phyloP scores from a whole-genome alignment of 73 alveolate genomes.

The Paramecium sonneborni region DNA sequence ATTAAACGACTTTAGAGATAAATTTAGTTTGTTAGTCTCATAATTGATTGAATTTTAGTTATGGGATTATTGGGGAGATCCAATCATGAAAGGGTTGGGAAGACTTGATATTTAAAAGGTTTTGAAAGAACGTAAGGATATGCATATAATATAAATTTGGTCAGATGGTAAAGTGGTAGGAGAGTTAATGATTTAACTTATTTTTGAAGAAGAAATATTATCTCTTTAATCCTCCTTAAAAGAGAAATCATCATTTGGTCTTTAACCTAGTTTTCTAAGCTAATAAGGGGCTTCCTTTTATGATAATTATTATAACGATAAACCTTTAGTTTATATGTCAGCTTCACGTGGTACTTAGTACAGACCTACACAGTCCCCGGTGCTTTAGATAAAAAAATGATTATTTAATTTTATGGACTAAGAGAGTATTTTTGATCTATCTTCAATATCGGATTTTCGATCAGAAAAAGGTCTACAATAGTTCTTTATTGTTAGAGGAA shows the following conservation, averaged over 20 bases:
- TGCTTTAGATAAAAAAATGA: background rate
- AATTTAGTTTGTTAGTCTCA: background rate
- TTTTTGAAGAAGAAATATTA: background rate
- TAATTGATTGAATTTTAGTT: background rate
- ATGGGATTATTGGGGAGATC: conserved; percentile 31
- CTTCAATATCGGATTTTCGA: background rate
- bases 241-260: conserved; percentile 19
- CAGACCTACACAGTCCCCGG: conserved; percentile 29
- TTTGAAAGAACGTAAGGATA: background rate
- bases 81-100: background rate
- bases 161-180: background rate
- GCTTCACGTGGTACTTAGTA: background rate
- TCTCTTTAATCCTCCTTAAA: background rate
- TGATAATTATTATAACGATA: background rate
- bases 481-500: background rate
- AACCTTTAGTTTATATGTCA: background rate
- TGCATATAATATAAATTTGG: background rate
- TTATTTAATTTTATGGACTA: background rate
- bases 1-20: background rate
- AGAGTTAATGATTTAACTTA: background rate
- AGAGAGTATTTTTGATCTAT: background rate
- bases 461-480: background rate
- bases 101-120: background rate
- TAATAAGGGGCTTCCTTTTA: background rate
- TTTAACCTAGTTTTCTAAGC: background rate